Evolutionary conservation across 306 rosid genomes (phyloP).

Genomic region (Trifolium subterraneum): DNA sequence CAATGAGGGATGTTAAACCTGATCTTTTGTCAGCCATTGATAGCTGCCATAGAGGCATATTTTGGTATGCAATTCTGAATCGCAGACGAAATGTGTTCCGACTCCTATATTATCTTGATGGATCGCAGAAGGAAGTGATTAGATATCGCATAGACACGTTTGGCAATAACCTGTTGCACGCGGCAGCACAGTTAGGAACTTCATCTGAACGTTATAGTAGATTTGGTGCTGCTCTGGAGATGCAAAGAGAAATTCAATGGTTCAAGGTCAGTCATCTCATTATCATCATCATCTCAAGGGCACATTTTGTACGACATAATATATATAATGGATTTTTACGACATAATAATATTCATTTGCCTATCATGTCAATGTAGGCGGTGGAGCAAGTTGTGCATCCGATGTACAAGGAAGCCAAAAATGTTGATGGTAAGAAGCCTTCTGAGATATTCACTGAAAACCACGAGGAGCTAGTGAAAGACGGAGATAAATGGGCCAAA

Average conservation of each 20-base stretch:
- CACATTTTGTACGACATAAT: too few species aligned
- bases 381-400: slow-evolving; percentile 10
- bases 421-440: slow-evolving; percentile 4
- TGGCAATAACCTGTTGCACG: slow-evolving; percentile 33
- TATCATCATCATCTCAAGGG: background rate
- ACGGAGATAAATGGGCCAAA: slow-evolving; percentile 37
- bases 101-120: background rate
- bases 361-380: slow-evolving; percentile 29
- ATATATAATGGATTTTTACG: too few species aligned
- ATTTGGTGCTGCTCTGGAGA: slow-evolving; percentile 30
- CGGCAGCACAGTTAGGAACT: slow-evolving; percentile 27
- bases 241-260: slow-evolving; percentile 44
- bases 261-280: slow-evolving; percentile 30
- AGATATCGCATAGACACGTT: background rate
- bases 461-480: slow-evolving; percentile 18
- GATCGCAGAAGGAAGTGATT: slow-evolving; percentile 8
- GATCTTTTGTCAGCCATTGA: slow-evolving; percentile 1
- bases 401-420: background rate
- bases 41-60: slow-evolving; percentile 27
- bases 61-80: slow-evolving; percentile 30
- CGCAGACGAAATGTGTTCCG: slow-evolving; percentile 13
- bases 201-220: slow-evolving; percentile 4
- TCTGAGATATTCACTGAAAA: background rate
- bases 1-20: slow-evolving; percentile 1
- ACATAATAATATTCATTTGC: too few species aligned